phyloP scores from a whole-genome alignment of 306 rosid genomes.

The Alnus rubra region DNA sequence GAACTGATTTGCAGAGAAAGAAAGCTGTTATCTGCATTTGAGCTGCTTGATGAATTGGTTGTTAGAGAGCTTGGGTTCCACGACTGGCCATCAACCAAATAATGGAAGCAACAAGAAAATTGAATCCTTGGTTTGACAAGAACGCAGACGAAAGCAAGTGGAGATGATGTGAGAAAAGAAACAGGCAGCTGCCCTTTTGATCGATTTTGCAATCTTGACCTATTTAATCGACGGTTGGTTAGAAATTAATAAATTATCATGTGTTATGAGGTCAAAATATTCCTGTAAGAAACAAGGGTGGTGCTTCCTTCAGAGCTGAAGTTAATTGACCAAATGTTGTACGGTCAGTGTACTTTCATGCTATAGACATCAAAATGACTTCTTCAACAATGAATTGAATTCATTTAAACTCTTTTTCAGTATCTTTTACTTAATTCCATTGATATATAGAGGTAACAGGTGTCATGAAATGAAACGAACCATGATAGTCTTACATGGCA shows the following conservation, averaged over 20 bases:
- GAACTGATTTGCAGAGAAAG: constrained; percentile 68
- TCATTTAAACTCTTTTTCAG: background rate
- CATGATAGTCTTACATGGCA: no score
- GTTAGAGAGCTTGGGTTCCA: constrained; percentile 25
- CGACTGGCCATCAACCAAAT: background rate
- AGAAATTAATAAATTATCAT: no score
- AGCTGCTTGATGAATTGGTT: constrained; percentile 67
- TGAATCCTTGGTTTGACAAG: background rate
- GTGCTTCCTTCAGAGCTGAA: background rate
- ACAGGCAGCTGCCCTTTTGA: background rate
- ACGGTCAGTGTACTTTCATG: background rate
- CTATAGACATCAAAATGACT: background rate
- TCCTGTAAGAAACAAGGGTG: background rate
- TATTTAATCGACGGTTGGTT: background rate
- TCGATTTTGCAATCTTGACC: background rate
- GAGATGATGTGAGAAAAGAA: background rate
- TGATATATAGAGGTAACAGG: no score
- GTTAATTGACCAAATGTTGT: background rate
- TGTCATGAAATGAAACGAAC: no score
- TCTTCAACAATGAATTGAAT: background rate
- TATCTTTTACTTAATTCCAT: background rate
- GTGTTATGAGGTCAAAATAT: background rate
- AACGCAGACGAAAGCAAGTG: background rate
- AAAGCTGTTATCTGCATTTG: constrained; percentile 56
- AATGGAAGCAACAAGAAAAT: constrained; percentile 10